Percentiles rank a stretch among this genome's conserved stretches.
Evolutionary conservation across 192 early-diverging fungal genomes (phyloP).

Genomic region (Neocallimastix lanati): DNA sequence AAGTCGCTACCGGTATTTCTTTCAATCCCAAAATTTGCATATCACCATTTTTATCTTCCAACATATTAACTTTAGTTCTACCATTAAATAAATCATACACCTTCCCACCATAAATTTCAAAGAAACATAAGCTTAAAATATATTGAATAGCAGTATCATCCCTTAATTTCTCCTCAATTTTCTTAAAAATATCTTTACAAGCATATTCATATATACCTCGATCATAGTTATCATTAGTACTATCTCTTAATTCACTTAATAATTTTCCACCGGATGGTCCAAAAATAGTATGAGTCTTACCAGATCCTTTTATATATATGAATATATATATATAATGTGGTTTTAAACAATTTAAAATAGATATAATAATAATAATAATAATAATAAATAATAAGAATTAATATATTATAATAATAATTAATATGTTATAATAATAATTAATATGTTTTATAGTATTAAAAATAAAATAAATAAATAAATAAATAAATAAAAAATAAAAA

Average conservation of each 20-base stretch:
- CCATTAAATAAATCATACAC: conserved; percentile 15
- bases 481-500: no score
- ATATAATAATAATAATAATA: no score
- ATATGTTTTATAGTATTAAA: no score
- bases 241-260: background rate
- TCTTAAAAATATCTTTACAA: conserved; percentile 15
- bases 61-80: background rate
- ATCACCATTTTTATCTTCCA: conserved; percentile 11
- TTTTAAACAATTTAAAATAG: no score
- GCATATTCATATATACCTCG: conserved; percentile 13
- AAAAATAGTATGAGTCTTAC: conserved; percentile 28
- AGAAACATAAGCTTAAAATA: conserved; percentile 8
- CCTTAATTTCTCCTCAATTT: background rate
- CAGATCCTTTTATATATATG: conserved; percentile 19
- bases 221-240: background rate
- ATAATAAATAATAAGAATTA: no score
- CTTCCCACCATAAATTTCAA: conserved; percentile 19
- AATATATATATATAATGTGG: no score
- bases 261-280: conserved; percentile 4
- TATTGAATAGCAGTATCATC: conserved; percentile 2
- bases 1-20: conserved; percentile 1
- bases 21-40: conserved; percentile 8
- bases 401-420: no score
- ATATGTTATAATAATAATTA: no score
- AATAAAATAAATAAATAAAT: no score